Conservation (phyloP, 2,329 filamentous ascomycete genomes). For the Fusarium protoensiforme region DNA sequence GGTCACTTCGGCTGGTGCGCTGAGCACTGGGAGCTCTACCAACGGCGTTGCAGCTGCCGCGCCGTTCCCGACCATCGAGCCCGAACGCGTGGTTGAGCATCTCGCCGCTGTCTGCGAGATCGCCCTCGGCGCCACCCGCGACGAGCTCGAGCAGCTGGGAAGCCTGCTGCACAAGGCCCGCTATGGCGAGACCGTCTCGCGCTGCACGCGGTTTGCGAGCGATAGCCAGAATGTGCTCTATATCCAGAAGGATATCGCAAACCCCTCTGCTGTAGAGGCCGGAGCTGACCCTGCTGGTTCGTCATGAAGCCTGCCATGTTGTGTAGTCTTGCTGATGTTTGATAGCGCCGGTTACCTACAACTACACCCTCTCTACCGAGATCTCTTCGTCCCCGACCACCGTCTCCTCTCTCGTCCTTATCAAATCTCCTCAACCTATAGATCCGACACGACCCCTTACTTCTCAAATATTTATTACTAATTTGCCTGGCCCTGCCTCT, state of each 20-base stretch:
- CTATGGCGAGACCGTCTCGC: constrained; percentile 82
- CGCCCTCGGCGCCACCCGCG: constrained; percentile 78
- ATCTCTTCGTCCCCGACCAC: constrained; percentile 84
- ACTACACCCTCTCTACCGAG: constrained; percentile 84
- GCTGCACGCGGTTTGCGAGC: constrained; percentile 88
- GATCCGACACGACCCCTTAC: constrained; percentile 84
- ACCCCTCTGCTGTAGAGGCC: constrained; percentile 63
- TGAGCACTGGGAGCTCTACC: constrained; percentile 51
- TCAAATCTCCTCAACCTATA: constrained; percentile 90
- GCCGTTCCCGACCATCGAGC: constrained; percentile 70
- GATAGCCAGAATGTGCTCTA: constrained; percentile 91
- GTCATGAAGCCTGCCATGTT: constrained; percentile 28
- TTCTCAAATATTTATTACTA: constrained; percentile 92
- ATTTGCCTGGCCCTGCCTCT: constrained; percentile 84
- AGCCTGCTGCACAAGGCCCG: constrained; percentile 82
- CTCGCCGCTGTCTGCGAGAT: constrained; percentile 76
- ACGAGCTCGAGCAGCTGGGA: constrained; percentile 82
- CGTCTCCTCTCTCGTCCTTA: constrained; percentile 84
- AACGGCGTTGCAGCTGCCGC: constrained; percentile 59
- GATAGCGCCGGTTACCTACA: constrained; percentile 66
- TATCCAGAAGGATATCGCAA: constrained; percentile 83
- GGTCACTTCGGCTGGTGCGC: constrained; percentile 59
- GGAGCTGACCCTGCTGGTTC: constrained; percentile 58
- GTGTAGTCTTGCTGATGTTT: constrained; percentile 14
- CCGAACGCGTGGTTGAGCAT: constrained; percentile 77